phyloP scores from a whole-genome alignment of 2,329 filamentous ascomycete genomes.

The Aureobasidium leucospermi region DNA sequence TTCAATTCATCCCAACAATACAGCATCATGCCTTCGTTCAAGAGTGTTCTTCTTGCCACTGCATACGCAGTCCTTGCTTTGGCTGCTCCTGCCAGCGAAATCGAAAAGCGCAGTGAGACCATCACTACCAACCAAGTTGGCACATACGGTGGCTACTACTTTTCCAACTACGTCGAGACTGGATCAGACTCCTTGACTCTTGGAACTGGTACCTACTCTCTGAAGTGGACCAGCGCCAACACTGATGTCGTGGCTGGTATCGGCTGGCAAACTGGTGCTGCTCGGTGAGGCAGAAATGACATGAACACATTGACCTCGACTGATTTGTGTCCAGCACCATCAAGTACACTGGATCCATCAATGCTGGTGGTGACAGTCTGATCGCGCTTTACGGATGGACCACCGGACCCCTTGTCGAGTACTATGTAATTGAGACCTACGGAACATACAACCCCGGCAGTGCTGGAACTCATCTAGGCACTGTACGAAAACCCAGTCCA shows the following conservation, averaged over 20 bases:
- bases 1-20: not conserved
- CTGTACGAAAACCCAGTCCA: constrained; percentile 18
- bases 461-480: constrained; percentile 40
- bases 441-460: constrained; percentile 40
- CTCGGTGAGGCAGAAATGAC: constrained; percentile 32
- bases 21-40: constrained; percentile 6
- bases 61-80: not conserved
- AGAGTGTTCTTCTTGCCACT: not conserved
- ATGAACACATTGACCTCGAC: not conserved
- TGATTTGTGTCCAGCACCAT: constrained; percentile 35
- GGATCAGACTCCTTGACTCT: constrained; percentile 12
- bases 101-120: constrained; percentile 12
- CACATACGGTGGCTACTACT: constrained; percentile 16
- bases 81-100: not conserved
- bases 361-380: constrained; percentile 44
- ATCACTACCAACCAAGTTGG: constrained; percentile 7
- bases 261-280: constrained; percentile 49
- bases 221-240: constrained; percentile 12
- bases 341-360: constrained; percentile 43
- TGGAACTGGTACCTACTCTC: constrained; percentile 13
- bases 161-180: constrained; percentile 15
- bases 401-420: constrained; percentile 47
- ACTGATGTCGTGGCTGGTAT: constrained; percentile 46
- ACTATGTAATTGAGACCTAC: constrained; percentile 51
- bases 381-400: constrained; percentile 55